Evolutionary conservation across 163 green algal genomes (phyloP).

Genomic region (Prototheca cutis): DNA sequence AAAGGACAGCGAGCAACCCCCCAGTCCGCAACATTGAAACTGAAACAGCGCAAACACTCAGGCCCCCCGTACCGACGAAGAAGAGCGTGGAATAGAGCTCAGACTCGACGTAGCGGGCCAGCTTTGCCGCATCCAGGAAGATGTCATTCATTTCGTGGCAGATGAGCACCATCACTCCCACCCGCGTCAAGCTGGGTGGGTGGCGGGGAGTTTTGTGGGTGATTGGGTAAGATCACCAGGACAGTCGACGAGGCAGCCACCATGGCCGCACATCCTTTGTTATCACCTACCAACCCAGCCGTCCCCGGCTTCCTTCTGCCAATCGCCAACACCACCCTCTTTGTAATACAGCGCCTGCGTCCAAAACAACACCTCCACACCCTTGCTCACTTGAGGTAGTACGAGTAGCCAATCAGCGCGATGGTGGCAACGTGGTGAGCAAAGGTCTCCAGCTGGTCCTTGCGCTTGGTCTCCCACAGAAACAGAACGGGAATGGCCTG

Average conservation of each 20-base stretch:
- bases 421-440: slow-evolving; percentile 77
- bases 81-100: slow-evolving; percentile 15
- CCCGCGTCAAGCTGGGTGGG: slow-evolving; percentile 40
- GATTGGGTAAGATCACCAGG: too few relatives aligned
- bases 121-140: slow-evolving; percentile 79
- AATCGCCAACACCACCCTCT: slow-evolving; percentile 9
- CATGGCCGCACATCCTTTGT: too few relatives aligned
- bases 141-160: slow-evolving; percentile 85
- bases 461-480: slow-evolving; percentile 70
- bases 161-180: slow-evolving; percentile 67
- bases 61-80: slow-evolving; percentile 41
- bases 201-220: too few relatives aligned
- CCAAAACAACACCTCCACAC: too few relatives aligned
- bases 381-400: slow-evolving; percentile 63
- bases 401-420: slow-evolving; percentile 66
- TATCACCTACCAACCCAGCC: too few relatives aligned
- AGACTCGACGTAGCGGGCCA: slow-evolving; percentile 48
- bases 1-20: too few relatives aligned
- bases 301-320: background rate
- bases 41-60: background rate
- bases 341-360: too few relatives aligned
- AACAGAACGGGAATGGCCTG: slow-evolving; percentile 55
- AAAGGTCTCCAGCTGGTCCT: slow-evolving; percentile 72
- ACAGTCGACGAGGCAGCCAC: too few relatives aligned
- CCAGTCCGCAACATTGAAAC: too few relatives aligned